Conservation (phyloP, 768 basidiomycete species). For the Auriscalpium vulgare region DNA sequence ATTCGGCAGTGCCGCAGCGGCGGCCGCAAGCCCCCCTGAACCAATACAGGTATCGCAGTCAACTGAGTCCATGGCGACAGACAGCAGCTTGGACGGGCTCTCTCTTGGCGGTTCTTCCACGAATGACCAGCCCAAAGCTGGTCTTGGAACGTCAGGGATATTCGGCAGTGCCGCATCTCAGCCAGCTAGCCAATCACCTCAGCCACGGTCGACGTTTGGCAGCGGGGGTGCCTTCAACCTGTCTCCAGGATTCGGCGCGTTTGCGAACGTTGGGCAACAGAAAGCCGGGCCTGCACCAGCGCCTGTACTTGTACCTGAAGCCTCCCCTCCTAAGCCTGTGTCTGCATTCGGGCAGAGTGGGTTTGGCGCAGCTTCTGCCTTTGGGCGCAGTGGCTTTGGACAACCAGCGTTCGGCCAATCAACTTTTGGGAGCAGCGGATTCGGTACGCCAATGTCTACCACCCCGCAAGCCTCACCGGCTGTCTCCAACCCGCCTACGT, state of each 20-base stretch:
- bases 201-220: slow-evolving; percentile 6
- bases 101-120: slow-evolving; percentile 18
- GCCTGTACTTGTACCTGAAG: not conserved
- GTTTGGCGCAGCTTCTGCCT: slow-evolving; percentile 7
- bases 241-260: slow-evolving; percentile 23
- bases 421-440: slow-evolving; percentile 18
- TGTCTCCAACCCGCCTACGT: slow-evolving; percentile 3
- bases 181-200: slow-evolving; percentile 1
- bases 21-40: slow-evolving; percentile 1
- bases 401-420: slow-evolving; percentile 17
- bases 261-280: slow-evolving; percentile 13
- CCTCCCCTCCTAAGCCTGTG: slow-evolving; percentile 12
- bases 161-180: slow-evolving; percentile 19
- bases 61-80: slow-evolving; percentile 8
- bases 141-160: slow-evolving; percentile 11
- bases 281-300: slow-evolving; percentile 8
- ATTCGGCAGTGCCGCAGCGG: slow-evolving; percentile 2
- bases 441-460: slow-evolving; percentile 17
- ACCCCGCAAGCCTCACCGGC: slow-evolving; percentile 11
- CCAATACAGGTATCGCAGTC: slow-evolving; percentile 7
- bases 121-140: slow-evolving; percentile 9
- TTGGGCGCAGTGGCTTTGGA: not conserved
- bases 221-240: slow-evolving; percentile 16
- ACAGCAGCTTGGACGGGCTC: slow-evolving; percentile 15
- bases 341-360: slow-evolving; percentile 16